These are phyloP conservation scores for Boletus edulis DNA, from an alignment of 768 basidiomycete genomes.

Conservation along the genomic window DNA sequence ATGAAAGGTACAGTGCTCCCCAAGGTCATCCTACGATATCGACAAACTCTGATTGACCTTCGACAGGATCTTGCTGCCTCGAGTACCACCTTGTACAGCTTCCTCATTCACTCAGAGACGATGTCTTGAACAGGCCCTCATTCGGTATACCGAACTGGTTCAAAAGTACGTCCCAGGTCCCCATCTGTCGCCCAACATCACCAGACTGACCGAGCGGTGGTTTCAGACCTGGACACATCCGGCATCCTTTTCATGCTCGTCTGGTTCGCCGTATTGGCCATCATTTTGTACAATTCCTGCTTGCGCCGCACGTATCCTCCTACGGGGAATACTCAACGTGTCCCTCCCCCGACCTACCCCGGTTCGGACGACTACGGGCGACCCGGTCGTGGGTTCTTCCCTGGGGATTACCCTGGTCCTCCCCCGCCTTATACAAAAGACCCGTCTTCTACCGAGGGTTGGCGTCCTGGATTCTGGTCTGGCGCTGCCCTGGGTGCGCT, in stretches of 20 bases:
- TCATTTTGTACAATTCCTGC: conserved; percentile 63
- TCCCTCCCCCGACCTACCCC: conserved; percentile 31
- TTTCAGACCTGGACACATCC: conserved; percentile 45
- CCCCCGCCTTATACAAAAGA: conserved; percentile 58
- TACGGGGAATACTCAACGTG: conserved; percentile 30
- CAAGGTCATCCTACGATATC: neutral
- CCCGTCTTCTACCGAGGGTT: conserved; percentile 32
- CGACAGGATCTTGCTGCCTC: conserved; percentile 78
- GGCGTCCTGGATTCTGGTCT: conserved; percentile 83
- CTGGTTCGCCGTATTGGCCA: conserved; percentile 51
- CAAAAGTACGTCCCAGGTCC: conserved; percentile 14
- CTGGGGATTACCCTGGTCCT: conserved; percentile 46
- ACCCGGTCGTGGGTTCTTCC: conserved; percentile 48
- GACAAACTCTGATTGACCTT: neutral
- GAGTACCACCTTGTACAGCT: conserved; percentile 80
- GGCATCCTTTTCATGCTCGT: conserved; percentile 52
- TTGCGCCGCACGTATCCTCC: conserved; percentile 31
- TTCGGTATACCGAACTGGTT: conserved; percentile 17
- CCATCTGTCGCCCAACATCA: neutral
- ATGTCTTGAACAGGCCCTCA: conserved; percentile 9
- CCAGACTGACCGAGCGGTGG: neutral
- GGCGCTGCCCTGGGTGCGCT: conserved; percentile 75
- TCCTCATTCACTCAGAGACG: conserved; percentile 36
- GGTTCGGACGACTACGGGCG: conserved; percentile 18
- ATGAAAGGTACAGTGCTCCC: conserved; percentile 59